A percentile compares a stretch with the other conserved stretches of the same genome.
Conservation (phyloP, 306 rosid genomes). For the Albizia julibrissin region DNA sequence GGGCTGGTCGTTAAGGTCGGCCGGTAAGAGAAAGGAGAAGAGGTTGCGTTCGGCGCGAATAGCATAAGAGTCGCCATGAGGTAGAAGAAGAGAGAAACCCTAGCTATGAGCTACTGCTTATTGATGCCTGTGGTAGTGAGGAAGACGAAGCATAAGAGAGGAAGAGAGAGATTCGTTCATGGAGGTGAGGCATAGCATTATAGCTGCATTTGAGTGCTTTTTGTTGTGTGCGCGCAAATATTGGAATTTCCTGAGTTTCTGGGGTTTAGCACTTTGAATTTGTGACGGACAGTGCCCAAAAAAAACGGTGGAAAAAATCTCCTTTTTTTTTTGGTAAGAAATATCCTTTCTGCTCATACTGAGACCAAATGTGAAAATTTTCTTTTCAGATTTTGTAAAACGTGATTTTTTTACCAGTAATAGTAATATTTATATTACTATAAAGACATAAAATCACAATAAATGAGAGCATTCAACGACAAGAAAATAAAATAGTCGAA, state of each 20-base stretch:
- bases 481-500: too few relatives aligned
- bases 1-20: slow-evolving; percentile 15
- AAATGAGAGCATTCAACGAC: too few relatives aligned
- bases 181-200: not conserved
- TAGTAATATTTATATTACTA: too few relatives aligned
- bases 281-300: not conserved
- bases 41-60: slow-evolving; percentile 46
- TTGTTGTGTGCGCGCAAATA: not conserved
- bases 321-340: not conserved
- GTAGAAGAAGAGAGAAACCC: not conserved
- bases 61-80: slow-evolving; percentile 61
- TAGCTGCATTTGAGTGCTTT: not conserved
- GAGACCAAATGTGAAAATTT: too few relatives aligned
- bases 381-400: not conserved
- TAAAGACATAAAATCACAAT: too few relatives aligned
- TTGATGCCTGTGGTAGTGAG: not conserved
- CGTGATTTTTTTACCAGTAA: too few relatives aligned
- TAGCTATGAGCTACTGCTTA: not conserved
- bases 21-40: slow-evolving; percentile 52
- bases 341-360: not conserved
- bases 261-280: not conserved
- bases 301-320: not conserved
- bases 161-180: not conserved
- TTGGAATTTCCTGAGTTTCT: not conserved
- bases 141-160: not conserved